Evolutionary conservation across 2,329 filamentous ascomycete species (phyloP).

Genomic region (Fusarium proliferatum): DNA sequence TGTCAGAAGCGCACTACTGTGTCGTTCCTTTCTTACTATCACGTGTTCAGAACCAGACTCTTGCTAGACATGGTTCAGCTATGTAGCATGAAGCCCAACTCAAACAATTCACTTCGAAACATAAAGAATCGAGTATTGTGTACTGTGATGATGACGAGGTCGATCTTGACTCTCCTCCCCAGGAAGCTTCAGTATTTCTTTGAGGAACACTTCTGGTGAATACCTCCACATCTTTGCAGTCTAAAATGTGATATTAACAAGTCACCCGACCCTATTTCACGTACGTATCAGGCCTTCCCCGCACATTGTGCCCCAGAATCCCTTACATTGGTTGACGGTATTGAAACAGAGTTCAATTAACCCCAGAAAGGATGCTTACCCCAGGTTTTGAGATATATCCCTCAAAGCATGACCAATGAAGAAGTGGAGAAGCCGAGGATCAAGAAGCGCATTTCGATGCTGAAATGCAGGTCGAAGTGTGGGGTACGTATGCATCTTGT

Average conservation of each 20-base stretch:
- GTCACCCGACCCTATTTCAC: neutral
- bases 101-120: accelerated
- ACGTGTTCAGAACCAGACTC: no score
- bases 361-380: neutral
- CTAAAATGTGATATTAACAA: accelerated
- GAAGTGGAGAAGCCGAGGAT: constrained; percentile 2
- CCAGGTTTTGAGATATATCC: neutral
- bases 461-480: neutral
- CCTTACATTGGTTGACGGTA: neutral
- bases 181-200: accelerated
- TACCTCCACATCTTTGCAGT: accelerated
- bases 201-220: neutral
- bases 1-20: neutral
- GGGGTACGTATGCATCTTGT: neutral
- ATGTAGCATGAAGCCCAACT: no score
- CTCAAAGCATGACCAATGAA: neutral
- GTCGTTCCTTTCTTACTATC: neutral
- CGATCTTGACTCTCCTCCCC: no score
- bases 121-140: accelerated
- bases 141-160: accelerated
- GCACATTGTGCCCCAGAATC: no score
- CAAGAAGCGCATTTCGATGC: neutral
- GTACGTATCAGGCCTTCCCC: neutral
- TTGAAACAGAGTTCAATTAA: neutral
- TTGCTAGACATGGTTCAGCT: neutral